Conservation (phyloP, 1,284 basidiomycete species). For the Fomes fomentarius region DNA sequence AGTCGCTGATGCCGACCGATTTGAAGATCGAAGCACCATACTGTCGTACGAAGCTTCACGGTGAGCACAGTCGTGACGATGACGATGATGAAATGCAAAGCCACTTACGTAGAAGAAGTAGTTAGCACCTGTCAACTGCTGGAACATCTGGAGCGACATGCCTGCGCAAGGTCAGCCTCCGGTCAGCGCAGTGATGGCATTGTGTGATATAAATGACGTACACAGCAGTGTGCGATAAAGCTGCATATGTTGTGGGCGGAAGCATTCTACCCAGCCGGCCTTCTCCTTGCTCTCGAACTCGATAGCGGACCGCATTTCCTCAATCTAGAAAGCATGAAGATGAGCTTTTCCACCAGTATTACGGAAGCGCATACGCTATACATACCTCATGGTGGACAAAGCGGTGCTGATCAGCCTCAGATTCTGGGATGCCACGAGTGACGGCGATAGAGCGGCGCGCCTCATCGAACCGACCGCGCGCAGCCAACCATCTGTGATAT, state of each 20-base stretch:
- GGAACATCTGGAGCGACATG: constrained; percentile 72
- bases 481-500: constrained; percentile 56
- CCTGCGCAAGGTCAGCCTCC: constrained; percentile 26
- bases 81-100: background rate
- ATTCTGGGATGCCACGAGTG: constrained; percentile 53
- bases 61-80: background rate
- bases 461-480: constrained; percentile 52
- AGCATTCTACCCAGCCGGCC: constrained; percentile 66
- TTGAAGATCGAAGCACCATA: constrained; percentile 74
- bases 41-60: constrained; percentile 13
- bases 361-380: no score
- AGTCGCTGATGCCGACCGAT: constrained; percentile 68
- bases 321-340: no score
- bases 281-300: constrained; percentile 49
- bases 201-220: background rate
- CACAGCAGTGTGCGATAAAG: constrained; percentile 63
- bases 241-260: constrained; percentile 53
- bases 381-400: constrained; percentile 50
- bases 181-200: background rate
- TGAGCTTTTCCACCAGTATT: no score
- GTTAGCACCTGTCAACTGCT: constrained; percentile 78
- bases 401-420: constrained; percentile 45
- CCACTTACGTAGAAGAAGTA: constrained; percentile 61
- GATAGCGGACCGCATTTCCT: constrained; percentile 52
- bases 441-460: constrained; percentile 57